Percentiles rank a stretch among this genome's conserved stretches.
These are phyloP conservation scores for Lactarius akahatsu DNA, from an alignment of 768 basidiomycete genomes.

Conservation along the genomic window DNA sequence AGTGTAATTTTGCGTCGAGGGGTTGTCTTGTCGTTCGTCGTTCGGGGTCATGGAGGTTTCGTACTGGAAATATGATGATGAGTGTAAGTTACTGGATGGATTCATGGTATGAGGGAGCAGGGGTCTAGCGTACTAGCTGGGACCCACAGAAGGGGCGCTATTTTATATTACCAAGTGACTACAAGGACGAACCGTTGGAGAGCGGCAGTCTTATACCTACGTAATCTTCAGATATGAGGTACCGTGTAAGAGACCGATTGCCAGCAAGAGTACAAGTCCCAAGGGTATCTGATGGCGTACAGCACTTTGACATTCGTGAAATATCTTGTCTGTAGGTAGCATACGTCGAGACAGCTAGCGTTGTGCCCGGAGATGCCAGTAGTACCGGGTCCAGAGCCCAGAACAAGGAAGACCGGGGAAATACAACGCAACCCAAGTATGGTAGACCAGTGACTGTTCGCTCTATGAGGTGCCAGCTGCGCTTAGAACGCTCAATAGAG, in stretches of 20 bases:
- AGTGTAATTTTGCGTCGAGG: not conserved
- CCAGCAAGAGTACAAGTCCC: not conserved
- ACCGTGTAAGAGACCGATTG: not conserved
- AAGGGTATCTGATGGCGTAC: not conserved
- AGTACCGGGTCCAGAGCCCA: not conserved
- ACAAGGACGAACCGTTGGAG: not conserved
- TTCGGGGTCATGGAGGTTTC: not conserved
- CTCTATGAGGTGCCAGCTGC: too few species aligned
- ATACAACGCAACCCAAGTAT: not conserved
- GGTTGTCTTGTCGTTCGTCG: conserved; percentile 3
- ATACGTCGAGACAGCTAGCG: not conserved
- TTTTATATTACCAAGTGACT: conserved; percentile 14
- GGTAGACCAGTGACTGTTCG: not conserved
- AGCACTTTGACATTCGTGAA: not conserved
- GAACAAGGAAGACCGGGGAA: conserved; percentile 4
- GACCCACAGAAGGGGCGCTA: not conserved
- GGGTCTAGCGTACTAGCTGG: not conserved
- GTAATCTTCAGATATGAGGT: not conserved
- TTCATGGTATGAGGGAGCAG: conserved; percentile 4
- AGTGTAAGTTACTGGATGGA: conserved; percentile 6
- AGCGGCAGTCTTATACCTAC: conserved; percentile 1
- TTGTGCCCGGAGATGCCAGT: conserved; percentile 23
- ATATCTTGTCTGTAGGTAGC: not conserved
- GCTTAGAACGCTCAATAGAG: too few species aligned
- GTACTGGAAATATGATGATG: conserved; percentile 1